These are phyloP conservation scores for Cladophialophora carrionii DNA, from an alignment of 2,329 filamentous ascomycete genomes.

Conservation along the genomic window DNA sequence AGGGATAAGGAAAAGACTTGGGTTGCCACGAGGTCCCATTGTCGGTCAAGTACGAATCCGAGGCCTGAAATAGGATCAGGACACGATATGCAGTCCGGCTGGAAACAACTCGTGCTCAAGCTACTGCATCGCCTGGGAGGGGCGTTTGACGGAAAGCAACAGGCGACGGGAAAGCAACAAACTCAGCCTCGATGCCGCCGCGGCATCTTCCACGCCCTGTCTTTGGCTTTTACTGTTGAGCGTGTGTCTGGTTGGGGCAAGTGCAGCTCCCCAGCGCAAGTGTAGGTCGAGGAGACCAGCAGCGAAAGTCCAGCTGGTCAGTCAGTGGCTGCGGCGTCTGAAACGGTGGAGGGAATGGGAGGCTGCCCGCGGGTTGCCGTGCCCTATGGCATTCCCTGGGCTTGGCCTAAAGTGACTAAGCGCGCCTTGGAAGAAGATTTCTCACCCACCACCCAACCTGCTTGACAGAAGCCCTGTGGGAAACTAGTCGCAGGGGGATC, in stretches of 20 bases:
- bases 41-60: constrained; percentile 26
- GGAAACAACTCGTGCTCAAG: constrained; percentile 22
- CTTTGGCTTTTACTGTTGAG: constrained; percentile 15
- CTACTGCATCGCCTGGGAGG: constrained; percentile 26
- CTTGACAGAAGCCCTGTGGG: constrained; percentile 11
- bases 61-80: constrained; percentile 25
- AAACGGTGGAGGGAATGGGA: constrained; percentile 24
- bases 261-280: constrained; percentile 10
- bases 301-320: constrained; percentile 10
- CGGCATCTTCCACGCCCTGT: constrained; percentile 26
- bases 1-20: constrained; percentile 15
- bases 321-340: constrained; percentile 10
- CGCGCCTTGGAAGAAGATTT: constrained; percentile 19
- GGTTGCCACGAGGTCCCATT: constrained; percentile 24
- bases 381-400: constrained; percentile 26
- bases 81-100: constrained; percentile 29
- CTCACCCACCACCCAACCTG: constrained; percentile 12
- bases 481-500: constrained; percentile 21
- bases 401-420: constrained; percentile 32
- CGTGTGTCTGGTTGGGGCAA: constrained; percentile 15
- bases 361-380: constrained; percentile 26
- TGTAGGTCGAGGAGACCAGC: constrained; percentile 25
- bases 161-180: constrained; percentile 25
- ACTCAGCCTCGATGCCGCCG: constrained; percentile 32
- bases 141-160: constrained; percentile 6